phyloP scores from a whole-genome alignment of 805 yeast genomes.

The Blastobotrys parvus region DNA sequence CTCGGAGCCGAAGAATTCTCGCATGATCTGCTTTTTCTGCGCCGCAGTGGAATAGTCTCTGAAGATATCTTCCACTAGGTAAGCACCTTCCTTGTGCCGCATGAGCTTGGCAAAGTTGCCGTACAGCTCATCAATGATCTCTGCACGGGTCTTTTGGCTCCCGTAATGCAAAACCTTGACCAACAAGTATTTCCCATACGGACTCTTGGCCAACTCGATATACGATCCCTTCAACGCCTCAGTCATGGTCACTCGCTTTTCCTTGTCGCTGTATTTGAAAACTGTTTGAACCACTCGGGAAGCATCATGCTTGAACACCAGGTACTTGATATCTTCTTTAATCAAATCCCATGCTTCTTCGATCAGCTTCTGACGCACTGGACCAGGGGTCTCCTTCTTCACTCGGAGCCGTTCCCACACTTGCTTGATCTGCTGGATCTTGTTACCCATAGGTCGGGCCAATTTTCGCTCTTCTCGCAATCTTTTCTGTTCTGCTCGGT shows the following conservation, averaged over 20 bases:
- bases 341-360: constrained; percentile 80
- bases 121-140: constrained; percentile 75
- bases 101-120: constrained; percentile 85
- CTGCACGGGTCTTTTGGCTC: constrained; percentile 64
- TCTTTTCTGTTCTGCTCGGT: constrained; percentile 77
- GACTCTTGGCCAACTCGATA: constrained; percentile 78
- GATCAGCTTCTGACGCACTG: constrained; percentile 65
- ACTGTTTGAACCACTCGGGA: constrained; percentile 93
- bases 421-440: constrained; percentile 74
- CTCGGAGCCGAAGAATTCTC: constrained; percentile 96
- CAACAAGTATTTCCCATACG: constrained; percentile 87
- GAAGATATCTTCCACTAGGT: constrained; percentile 88
- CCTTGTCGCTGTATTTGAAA: constrained; percentile 75
- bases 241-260: constrained; percentile 65
- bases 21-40: constrained; percentile 82
- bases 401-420: constrained; percentile 90
- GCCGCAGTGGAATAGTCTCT: constrained; percentile 76
- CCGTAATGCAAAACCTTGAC: constrained; percentile 91
- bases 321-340: constrained; percentile 67
- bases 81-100: constrained; percentile 98
- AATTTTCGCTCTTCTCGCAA: constrained; percentile 74
- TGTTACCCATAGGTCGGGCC: constrained; percentile 77
- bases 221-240: constrained; percentile 62
- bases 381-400: constrained; percentile 71
- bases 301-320: constrained; percentile 92